phyloP scores from a whole-genome alignment of 164 flowering plant species.

The Houttuynia cordata region DNA sequence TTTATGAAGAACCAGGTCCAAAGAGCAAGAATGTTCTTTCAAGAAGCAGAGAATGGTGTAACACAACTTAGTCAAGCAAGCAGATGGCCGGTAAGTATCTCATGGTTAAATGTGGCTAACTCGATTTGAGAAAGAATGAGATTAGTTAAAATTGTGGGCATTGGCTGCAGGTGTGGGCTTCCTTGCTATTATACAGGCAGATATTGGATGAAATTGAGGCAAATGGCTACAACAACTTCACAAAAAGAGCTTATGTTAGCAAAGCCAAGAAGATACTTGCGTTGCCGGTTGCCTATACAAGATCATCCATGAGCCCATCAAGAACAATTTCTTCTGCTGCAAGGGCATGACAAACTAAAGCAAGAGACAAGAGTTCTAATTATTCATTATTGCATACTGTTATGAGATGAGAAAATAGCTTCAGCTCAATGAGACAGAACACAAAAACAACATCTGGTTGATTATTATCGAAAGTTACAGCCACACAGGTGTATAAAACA shows the following conservation, averaged over 20 bases:
- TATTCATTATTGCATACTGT: too few species aligned
- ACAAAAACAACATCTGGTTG: too few species aligned
- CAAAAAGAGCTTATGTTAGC: slow-evolving; percentile 72
- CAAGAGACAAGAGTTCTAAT: not conserved
- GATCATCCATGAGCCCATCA: slow-evolving; percentile 30
- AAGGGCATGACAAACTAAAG: slow-evolving; percentile 15
- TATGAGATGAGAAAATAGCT: not conserved
- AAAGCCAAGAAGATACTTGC: slow-evolving; percentile 56
- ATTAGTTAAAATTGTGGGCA: not conserved
- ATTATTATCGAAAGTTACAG: too few species aligned
- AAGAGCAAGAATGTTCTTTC: slow-evolving; percentile 75
- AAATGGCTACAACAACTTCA: slow-evolving; percentile 75
- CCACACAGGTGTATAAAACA: too few species aligned
- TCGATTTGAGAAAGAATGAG: not conserved
- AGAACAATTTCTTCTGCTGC: slow-evolving; percentile 13
- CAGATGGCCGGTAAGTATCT: slow-evolving; percentile 79
- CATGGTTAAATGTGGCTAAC: not conserved
- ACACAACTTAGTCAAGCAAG: slow-evolving; percentile 61
- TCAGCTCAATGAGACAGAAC: not conserved
- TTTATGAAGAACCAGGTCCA: slow-evolving; percentile 78
- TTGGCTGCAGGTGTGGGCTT: slow-evolving; percentile 57
- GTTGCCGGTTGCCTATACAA: slow-evolving; percentile 59
- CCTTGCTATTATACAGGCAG: slow-evolving; percentile 58
- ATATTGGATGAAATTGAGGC: slow-evolving; percentile 82
- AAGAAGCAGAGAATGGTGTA: slow-evolving; percentile 64